Conservation (phyloP, 2,329 filamentous ascomycete genomes). For the Colletotrichum orbiculare region DNA sequence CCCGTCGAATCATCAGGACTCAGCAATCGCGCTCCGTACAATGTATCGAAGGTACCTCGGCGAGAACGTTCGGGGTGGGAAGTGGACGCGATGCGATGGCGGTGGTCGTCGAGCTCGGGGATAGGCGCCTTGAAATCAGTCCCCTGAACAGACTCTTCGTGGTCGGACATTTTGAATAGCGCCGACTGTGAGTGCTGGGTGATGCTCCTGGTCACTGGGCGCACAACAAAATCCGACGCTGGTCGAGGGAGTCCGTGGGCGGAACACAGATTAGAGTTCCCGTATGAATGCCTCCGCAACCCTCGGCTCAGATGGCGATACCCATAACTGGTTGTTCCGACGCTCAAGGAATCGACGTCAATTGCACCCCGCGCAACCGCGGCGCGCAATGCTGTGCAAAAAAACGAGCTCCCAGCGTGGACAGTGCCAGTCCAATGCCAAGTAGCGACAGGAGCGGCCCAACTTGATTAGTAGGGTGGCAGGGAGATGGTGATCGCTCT, state of each 20-base stretch:
- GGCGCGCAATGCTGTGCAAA: slow-evolving; percentile 33
- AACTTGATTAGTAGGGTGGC: slow-evolving; percentile 11
- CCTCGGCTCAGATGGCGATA: slow-evolving; percentile 29
- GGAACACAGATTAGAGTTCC: too few relatives aligned
- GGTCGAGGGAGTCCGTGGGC: not conserved
- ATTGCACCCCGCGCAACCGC: slow-evolving; percentile 34
- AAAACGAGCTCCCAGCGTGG: slow-evolving; percentile 24
- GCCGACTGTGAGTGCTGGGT: slow-evolving; percentile 39
- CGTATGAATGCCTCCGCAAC: slow-evolving; percentile 33
- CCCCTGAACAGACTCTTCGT: slow-evolving; percentile 68
- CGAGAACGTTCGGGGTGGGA: slow-evolving; percentile 71
- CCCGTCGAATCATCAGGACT: slow-evolving; percentile 44
- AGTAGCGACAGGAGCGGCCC: slow-evolving; percentile 4
- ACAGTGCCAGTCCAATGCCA: not conserved
- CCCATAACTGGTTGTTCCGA: slow-evolving; percentile 32
- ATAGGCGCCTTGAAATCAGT: slow-evolving; percentile 79
- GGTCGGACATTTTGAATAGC: slow-evolving; percentile 73
- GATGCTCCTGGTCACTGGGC: not conserved
- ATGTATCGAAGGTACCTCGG: slow-evolving; percentile 79
- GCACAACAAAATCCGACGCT: not conserved
- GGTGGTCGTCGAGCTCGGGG: slow-evolving; percentile 89
- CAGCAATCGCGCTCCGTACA: slow-evolving; percentile 66
- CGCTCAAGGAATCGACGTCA: slow-evolving; percentile 11
- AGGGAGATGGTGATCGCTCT: not conserved
- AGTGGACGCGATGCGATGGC: slow-evolving; percentile 71